Conservation (phyloP, 148 eudicot species). For the Chenopodium quinoa region DNA sequence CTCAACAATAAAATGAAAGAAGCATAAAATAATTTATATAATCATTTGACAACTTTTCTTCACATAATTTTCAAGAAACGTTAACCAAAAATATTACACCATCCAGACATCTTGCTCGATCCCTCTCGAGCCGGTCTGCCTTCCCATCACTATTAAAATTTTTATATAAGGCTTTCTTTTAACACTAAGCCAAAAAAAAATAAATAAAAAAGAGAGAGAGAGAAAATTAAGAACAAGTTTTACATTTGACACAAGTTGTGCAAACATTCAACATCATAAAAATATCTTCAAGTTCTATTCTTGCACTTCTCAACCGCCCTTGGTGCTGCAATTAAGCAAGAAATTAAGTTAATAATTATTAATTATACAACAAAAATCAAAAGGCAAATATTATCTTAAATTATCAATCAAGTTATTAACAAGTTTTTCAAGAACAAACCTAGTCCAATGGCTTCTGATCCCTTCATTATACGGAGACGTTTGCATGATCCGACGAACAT, state of each 20-base stretch:
- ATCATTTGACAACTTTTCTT: constrained; percentile 22
- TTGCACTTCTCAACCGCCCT: constrained; percentile 66
- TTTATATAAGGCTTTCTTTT: constrained; percentile 17
- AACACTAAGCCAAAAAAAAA: constrained; percentile 25
- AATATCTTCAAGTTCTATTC: constrained; percentile 44
- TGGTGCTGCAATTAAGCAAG: constrained; percentile 45
- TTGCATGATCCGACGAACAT: constrained; percentile 62
- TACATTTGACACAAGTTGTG: constrained; percentile 29
- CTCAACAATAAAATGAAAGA: not conserved
- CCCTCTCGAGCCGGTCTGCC: constrained; percentile 42
- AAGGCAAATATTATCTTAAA: not conserved
- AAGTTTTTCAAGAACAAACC: constrained; percentile 27
- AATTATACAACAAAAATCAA: not conserved
- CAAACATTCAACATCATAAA: not conserved
- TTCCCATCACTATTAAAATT: constrained; percentile 13
- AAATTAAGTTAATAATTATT: not conserved
- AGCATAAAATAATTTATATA: constrained; percentile 6
- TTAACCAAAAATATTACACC: constrained; percentile 37
- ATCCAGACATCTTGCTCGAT: constrained; percentile 37
- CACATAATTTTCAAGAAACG: constrained; percentile 19
- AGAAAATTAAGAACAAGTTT: constrained; percentile 15
- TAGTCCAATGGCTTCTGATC: constrained; percentile 63
- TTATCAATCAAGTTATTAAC: not conserved
- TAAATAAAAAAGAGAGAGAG: not conserved
- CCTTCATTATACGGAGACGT: constrained; percentile 63